Evolutionary conservation across 1,284 basidiomycete genomes (phyloP), one percentile per base, ranked within the genome.

Genomic region (Cystobasidium sp.): DNA sequence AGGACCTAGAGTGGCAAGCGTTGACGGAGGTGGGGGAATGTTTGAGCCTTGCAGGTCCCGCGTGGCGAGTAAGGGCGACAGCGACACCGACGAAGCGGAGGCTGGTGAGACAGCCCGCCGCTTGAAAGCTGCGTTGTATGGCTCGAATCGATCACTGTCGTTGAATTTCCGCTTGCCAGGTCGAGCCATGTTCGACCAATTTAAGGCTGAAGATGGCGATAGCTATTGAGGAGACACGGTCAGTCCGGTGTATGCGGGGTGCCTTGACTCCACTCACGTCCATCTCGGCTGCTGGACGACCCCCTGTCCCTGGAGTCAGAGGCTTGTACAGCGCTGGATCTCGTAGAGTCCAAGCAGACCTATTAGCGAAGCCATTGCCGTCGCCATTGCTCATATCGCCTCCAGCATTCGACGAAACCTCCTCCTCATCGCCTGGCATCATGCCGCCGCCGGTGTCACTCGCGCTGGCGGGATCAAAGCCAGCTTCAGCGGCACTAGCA

Each of bases 101-200:
- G 61, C 64, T 55, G 49, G 69, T 0, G 69, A 71, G 41, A 71
- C 69, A 22, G 69, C 69, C 14, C 69, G 69, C 3, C 69, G 69
- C 46, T 71, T 71, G 31, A 71, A 63, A 18, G 69, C 69, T 20
- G 59, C 22, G 37, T 71, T 71, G 37, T 63, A 71, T n/a, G 61
- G 49, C 61, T 71, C 69, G 39, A 71, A 71, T 14, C 69, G 69
- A 53, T 71, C 69, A 10, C 59, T 31, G 37, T 71, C 69, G 49
- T 63, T 71, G 56, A 71, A 43, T 37, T 71, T 71, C 47, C 69
- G 69, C 47, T 71, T 71, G 22, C 69, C 69, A 51, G 69, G 69
- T 12, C 69, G 58, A 44, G 59, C 39, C 39, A 39, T 44, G 18
- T 16, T 18, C 5, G 68, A 69, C 69, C 69, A 71, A 12, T 61